Percentiles rank a stretch among this genome's conserved stretches.
Conservation (phyloP, 345 rosid species). For the Durio zibethinus region DNA sequence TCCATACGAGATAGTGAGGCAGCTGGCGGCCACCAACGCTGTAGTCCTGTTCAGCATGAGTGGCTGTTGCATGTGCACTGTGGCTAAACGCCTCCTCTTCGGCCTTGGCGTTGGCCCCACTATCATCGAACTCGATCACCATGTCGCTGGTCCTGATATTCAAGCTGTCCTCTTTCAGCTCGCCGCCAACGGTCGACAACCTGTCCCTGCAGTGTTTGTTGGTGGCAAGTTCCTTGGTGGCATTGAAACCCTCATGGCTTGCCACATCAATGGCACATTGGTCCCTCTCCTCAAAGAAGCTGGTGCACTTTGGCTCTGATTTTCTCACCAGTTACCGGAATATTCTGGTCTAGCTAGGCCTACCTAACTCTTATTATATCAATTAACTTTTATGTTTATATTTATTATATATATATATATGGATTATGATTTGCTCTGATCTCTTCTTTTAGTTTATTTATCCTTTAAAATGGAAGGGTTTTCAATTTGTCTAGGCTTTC, state of each 20-base stretch:
- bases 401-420: neutral
- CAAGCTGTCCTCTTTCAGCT: conserved; percentile 42
- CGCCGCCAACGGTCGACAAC: conserved; percentile 34
- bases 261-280: conserved; percentile 81
- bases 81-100: conserved; percentile 82
- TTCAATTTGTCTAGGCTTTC: neutral
- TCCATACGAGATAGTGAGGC: conserved; percentile 49
- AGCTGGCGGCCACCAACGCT: conserved; percentile 59
- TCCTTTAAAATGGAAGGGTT: neutral
- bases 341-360: conserved; percentile 7
- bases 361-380: neutral
- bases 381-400: neutral
- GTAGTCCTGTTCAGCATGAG: conserved; percentile 82
- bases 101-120: conserved; percentile 88
- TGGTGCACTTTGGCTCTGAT: conserved; percentile 97
- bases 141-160: conserved; percentile 34
- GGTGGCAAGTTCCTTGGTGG: conserved; percentile 92
- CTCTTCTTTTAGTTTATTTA: neutral
- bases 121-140: conserved; percentile 72
- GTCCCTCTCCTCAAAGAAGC: conserved; percentile 90
- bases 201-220: conserved; percentile 58
- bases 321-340: neutral
- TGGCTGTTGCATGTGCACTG: conserved; percentile 96
- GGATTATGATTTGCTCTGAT: neutral
- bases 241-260: conserved; percentile 84